phyloP scores from a whole-genome alignment of 2,329 filamentous ascomycete species.

The Didymella pinodella region DNA sequence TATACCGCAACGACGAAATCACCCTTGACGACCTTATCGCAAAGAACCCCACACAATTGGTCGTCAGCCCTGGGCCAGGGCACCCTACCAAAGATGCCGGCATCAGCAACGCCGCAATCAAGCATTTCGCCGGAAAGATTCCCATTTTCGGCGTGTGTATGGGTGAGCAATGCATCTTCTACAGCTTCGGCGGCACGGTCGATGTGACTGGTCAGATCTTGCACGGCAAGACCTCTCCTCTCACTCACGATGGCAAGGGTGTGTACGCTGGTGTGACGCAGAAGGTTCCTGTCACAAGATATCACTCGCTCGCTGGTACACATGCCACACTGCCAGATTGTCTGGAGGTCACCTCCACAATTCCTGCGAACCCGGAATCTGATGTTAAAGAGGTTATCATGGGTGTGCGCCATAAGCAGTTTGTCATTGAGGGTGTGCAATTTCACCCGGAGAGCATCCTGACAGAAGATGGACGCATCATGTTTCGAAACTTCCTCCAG shows the following conservation, averaged over 20 bases:
- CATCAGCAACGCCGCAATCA: conserved; percentile 89
- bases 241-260: conserved; percentile 90
- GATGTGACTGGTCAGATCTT: conserved; percentile 94
- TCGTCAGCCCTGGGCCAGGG: conserved; percentile 93
- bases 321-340: conserved; percentile 84
- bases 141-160: conserved; percentile 98
- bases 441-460: conserved; percentile 98
- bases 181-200: conserved; percentile 89
- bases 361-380: conserved; percentile 71
- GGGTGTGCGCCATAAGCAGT: conserved; percentile 93
- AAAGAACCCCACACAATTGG: conserved; percentile 88
- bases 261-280: conserved; percentile 84
- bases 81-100: conserved; percentile 92
- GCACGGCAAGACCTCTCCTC: conserved; percentile 93
- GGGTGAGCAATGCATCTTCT: conserved; percentile 98
- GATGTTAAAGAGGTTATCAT: conserved; percentile 89
- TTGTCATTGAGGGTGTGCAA: conserved; percentile 92
- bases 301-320: conserved; percentile 94
- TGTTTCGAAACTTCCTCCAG: conserved; percentile 91
- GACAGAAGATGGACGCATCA: conserved; percentile 83
- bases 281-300: conserved; percentile 86
- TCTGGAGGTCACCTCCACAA: conserved; percentile 91
- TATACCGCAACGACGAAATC: conserved; percentile 92
- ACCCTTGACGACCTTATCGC: conserved; percentile 82
- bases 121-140: conserved; percentile 91